These are phyloP conservation scores for Acanthamoeba castellanii DNA, from an alignment of 208 protist species.

Conservation along the genomic window DNA sequence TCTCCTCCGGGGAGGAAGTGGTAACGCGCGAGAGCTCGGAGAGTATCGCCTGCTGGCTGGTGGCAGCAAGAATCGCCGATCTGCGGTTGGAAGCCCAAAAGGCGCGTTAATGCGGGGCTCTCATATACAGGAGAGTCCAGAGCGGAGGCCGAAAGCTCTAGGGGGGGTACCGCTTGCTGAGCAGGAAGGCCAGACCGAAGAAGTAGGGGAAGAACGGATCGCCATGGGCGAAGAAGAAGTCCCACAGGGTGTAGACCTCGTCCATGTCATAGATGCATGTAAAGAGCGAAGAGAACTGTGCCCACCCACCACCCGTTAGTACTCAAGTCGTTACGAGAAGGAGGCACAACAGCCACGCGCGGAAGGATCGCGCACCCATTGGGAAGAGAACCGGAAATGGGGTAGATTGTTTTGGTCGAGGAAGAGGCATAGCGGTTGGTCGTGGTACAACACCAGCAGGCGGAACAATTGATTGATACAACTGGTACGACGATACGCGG, in stretches of 20 bases:
- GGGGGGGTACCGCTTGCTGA: neutral
- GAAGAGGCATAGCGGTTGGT: constrained; percentile 21
- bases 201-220: constrained; percentile 62
- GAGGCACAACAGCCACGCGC: neutral
- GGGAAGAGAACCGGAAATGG: neutral
- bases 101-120: neutral
- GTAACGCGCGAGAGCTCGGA: neutral
- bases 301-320: too few relatives aligned
- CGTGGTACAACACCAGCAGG: constrained; percentile 57
- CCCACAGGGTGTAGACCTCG: neutral
- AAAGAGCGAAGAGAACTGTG: neutral
- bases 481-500: neutral
- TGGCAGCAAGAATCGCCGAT: neutral
- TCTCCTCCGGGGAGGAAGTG: neutral
- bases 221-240: constrained; percentile 14
- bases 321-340: neutral
- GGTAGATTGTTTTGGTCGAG: constrained; percentile 31
- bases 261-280: constrained; percentile 8
- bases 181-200: neutral
- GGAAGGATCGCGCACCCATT: constrained; percentile 41
- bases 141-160: too few relatives aligned
- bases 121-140: neutral
- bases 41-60: constrained; percentile 1
- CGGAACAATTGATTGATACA: constrained; percentile 67
- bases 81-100: neutral